Evolutionary conservation across 2,329 filamentous ascomycete species (phyloP).

Genomic region (Fusarium fujikuroi): DNA sequence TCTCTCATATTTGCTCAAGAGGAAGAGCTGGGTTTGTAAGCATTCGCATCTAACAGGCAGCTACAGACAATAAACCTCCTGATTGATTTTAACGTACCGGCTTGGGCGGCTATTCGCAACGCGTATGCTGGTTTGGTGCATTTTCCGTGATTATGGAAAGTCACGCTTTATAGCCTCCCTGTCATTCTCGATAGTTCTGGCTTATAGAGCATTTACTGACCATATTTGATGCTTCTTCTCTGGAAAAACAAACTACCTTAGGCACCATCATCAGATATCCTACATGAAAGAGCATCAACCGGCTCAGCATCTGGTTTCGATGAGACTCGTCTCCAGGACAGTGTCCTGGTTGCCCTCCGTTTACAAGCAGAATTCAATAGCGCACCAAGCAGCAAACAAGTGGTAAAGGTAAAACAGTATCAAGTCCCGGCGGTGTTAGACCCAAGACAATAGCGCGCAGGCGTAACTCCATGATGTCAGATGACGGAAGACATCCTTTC

Average conservation of each 20-base stretch:
- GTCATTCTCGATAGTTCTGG: neutral
- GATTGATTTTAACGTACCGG: conserved; percentile 27
- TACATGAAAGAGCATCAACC: neutral
- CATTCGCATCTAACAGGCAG: conserved; percentile 17
- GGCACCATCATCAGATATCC: neutral
- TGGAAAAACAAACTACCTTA: neutral
- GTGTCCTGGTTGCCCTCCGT: neutral
- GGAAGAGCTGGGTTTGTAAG: conserved; percentile 31
- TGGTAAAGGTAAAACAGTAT: conserved; percentile 7
- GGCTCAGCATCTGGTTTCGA: neutral
- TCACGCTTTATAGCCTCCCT: neutral
- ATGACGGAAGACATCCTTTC: conserved; percentile 16
- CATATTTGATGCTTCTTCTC: neutral
- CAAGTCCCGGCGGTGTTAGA: conserved; percentile 8
- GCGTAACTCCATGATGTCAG: conserved; percentile 31
- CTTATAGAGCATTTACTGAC: neutral
- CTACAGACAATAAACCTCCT: conserved; percentile 28
- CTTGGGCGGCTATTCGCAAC: conserved; percentile 5
- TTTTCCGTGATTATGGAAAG: neutral
- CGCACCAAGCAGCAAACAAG: conserved; percentile 7
- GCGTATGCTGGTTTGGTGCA: neutral
- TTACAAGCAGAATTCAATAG: neutral
- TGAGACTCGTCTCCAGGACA: neutral
- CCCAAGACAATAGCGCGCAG: conserved; percentile 22
- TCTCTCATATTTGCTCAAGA: conserved; percentile 24